Percentiles rank a stretch among this genome's conserved stretches.
Evolutionary conservation across 2,329 filamentous ascomycete species (phyloP).

Genomic region (Teratosphaeria pseudoeucalypti): DNA sequence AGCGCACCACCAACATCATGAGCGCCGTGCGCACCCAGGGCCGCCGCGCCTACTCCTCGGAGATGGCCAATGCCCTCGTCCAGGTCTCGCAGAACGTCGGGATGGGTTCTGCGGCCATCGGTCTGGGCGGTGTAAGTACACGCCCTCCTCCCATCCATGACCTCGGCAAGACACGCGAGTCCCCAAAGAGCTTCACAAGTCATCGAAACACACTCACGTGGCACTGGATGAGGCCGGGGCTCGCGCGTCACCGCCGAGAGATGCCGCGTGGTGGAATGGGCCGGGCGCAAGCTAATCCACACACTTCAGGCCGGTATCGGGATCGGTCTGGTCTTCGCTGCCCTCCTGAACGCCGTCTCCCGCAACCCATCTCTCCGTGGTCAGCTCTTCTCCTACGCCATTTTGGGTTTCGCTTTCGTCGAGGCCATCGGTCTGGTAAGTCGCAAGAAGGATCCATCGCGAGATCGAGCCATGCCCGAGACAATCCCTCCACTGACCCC

Average conservation of each 20-base stretch:
- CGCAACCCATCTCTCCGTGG: conserved; percentile 90
- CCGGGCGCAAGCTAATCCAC: background rate
- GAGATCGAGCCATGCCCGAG: background rate
- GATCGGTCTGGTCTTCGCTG: conserved; percentile 90
- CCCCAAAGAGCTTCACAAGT: background rate
- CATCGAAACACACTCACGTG: background rate
- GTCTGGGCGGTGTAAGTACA: conserved; percentile 45
- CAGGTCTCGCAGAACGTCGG: conserved; percentile 85
- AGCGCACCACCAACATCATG: conserved; percentile 53
- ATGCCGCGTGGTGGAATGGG: background rate
- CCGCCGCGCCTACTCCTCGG: conserved; percentile 67
- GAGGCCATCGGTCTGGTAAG: conserved; percentile 61
- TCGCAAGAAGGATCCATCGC: background rate
- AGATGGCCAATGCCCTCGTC: conserved; percentile 80
- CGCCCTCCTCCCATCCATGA: background rate
- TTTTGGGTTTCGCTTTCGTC: conserved; percentile 91
- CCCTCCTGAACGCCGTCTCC: conserved; percentile 79
- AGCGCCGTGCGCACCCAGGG: conserved; percentile 22
- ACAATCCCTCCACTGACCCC: conserved; percentile 1
- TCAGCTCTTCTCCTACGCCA: conserved; percentile 93
- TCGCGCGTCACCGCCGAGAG: background rate
- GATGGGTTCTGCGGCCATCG: conserved; percentile 83
- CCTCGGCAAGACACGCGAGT: background rate
- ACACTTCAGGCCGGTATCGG: conserved; percentile 66
- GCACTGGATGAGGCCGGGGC: background rate